Conservation (phyloP, 805 yeast species). For the Sporopachydermia quercuum region DNA sequence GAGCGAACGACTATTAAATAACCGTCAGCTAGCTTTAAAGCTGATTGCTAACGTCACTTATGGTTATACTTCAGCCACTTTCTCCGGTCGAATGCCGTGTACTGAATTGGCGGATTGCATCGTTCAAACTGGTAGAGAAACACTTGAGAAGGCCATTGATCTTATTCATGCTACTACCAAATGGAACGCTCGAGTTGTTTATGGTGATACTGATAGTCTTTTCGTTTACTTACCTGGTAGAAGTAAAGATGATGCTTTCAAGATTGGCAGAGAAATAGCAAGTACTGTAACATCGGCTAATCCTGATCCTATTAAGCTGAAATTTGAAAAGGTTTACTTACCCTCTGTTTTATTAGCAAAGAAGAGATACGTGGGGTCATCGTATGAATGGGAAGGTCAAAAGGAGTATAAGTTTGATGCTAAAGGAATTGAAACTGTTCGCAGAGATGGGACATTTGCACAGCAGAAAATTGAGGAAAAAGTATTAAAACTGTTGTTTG, state of each 20-base stretch:
- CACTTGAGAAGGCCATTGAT: conserved; percentile 53
- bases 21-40: conserved; percentile 76
- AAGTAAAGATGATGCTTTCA: conserved; percentile 62
- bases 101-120: conserved; percentile 91
- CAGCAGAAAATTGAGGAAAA: conserved; percentile 72
- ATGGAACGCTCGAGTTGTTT: conserved; percentile 88
- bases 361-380: conserved; percentile 82
- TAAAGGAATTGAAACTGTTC: conserved; percentile 87
- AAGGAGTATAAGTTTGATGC: conserved; percentile 68
- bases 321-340: conserved; percentile 86
- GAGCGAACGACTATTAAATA: conserved; percentile 42
- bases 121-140: conserved; percentile 83
- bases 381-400: conserved; percentile 48
- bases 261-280: conserved; percentile 60
- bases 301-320: conserved; percentile 70
- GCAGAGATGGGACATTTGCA: conserved; percentile 92
- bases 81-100: conserved; percentile 95
- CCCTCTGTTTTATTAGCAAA: conserved; percentile 75
- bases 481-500: conserved; percentile 52
- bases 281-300: conserved; percentile 41
- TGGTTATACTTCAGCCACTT: conserved; percentile 90
- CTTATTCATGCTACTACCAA: conserved; percentile 40
- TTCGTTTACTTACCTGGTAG: conserved; percentile 85
- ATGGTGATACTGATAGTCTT: conserved; percentile 92
- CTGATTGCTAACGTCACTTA: conserved; percentile 90